Evolutionary conservation across 768 basidiomycete genomes (phyloP).

Genomic region (Scleroderma citrinum): DNA sequence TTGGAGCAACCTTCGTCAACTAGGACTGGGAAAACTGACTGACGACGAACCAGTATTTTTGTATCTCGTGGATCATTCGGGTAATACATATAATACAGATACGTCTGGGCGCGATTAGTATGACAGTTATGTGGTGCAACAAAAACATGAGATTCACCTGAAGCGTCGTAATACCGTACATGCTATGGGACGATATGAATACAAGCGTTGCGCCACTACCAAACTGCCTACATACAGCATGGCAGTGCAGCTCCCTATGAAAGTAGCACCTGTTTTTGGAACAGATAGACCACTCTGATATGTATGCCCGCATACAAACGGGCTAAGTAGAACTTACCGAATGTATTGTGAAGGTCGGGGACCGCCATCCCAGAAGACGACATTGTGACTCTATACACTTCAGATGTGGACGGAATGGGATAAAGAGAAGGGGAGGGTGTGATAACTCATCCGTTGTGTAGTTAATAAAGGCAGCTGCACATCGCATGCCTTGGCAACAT

Average conservation of each 20-base stretch:
- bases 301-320: background rate
- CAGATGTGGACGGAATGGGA: background rate
- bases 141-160: conserved; percentile 7
- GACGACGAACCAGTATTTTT: conserved; percentile 10
- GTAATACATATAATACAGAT: conserved; percentile 19
- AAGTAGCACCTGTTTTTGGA: conserved; percentile 11
- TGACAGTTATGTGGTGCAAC: background rate
- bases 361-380: background rate
- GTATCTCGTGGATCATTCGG: conserved; percentile 9
- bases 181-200: conserved; percentile 2
- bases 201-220: background rate
- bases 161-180: conserved; percentile 20
- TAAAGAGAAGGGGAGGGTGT: background rate
- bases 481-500: no score
- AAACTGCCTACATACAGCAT: conserved; percentile 8
- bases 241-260: conserved; percentile 16
- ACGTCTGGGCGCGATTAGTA: conserved; percentile 11
- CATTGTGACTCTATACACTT: no score
- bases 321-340: background rate
- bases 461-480: background rate
- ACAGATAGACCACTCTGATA: background rate
- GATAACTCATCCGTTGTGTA: background rate
- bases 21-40: background rate
- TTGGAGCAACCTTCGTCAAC: background rate
- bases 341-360: conserved; percentile 4